A percentile compares a stretch with the other conserved stretches of the same genome.
phyloP scores from a whole-genome alignment of 2,329 filamentous ascomycete species.

The Bertia moriformis region DNA sequence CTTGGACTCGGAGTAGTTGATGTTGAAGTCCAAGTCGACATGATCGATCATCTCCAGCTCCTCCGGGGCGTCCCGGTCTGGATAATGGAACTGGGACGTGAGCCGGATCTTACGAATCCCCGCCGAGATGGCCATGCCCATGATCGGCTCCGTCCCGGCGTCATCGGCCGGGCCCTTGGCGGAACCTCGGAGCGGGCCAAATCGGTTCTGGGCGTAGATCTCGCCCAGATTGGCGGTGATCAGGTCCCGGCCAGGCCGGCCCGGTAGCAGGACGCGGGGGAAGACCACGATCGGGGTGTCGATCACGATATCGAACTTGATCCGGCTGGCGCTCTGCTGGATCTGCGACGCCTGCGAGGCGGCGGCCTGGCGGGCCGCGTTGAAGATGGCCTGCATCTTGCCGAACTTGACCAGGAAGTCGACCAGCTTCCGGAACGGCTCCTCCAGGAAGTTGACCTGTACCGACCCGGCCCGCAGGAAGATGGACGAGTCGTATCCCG shows the following conservation, averaged over 20 bases:
- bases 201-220: conserved; percentile 91
- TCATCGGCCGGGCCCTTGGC: no score
- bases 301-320: conserved; percentile 86
- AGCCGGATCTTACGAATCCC: conserved; percentile 85
- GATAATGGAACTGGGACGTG: conserved; percentile 78
- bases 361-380: conserved; percentile 85
- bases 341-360: conserved; percentile 86
- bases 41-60: conserved; percentile 94
- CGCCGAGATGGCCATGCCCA: conserved; percentile 78
- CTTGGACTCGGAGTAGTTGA: conserved; percentile 81
- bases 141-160: conserved; percentile 50
- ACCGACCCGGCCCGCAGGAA: conserved; percentile 88
- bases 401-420: conserved; percentile 97
- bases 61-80: conserved; percentile 53
- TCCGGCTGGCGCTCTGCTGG: conserved; percentile 75
- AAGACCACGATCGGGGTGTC: conserved; percentile 95
- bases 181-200: conserved; percentile 69
- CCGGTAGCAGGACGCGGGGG: conserved; percentile 60
- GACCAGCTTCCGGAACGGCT: conserved; percentile 95
- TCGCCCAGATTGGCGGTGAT: conserved; percentile 90
- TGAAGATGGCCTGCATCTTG: conserved; percentile 98
- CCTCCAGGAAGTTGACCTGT: conserved; percentile 91
- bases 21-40: conserved; percentile 81
- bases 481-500: conserved; percentile 86
- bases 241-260: conserved; percentile 60